Evolutionary conservation across 139 green algal species (phyloP).

Genomic region (Picochlorum sp.): DNA sequence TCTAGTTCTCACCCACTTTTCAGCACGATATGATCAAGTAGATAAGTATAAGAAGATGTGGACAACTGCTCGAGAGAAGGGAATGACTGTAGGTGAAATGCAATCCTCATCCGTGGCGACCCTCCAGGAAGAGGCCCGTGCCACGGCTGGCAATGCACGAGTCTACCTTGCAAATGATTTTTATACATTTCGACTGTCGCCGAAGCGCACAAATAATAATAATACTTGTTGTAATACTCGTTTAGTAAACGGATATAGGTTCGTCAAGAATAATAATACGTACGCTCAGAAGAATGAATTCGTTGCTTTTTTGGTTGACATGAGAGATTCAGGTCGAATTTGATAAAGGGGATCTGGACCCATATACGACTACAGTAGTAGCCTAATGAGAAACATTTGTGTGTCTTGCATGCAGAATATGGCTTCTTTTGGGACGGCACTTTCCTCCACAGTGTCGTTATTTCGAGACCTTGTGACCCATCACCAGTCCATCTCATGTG

Average conservation of each 20-base stretch:
- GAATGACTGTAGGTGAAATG: neutral
- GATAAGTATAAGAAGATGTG: neutral
- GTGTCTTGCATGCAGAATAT: neutral
- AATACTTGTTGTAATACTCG: neutral
- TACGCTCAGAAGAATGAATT: too few relatives aligned
- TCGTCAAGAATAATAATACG: too few relatives aligned
- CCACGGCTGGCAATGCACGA: neutral
- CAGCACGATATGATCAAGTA: conserved; percentile 36
- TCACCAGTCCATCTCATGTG: neutral
- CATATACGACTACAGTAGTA: too few relatives aligned
- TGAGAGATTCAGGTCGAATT: too few relatives aligned
- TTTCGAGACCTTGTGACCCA: neutral
- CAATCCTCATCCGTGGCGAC: neutral
- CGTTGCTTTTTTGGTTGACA: too few relatives aligned
- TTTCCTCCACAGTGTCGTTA: conserved; percentile 2
- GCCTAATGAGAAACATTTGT: too few relatives aligned
- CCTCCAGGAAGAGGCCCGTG: neutral
- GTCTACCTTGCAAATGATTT: conserved; percentile 26
- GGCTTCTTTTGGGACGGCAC: neutral
- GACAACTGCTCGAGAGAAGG: conserved; percentile 5
- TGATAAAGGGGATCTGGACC: too few relatives aligned
- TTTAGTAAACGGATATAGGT: too few relatives aligned
- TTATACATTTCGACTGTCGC: conserved; percentile 20
- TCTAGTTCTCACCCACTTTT: conserved; percentile 94
- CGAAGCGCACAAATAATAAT: neutral